Conservation (phyloP, 163 green algal species). For the Chloromonas sp. region DNA sequence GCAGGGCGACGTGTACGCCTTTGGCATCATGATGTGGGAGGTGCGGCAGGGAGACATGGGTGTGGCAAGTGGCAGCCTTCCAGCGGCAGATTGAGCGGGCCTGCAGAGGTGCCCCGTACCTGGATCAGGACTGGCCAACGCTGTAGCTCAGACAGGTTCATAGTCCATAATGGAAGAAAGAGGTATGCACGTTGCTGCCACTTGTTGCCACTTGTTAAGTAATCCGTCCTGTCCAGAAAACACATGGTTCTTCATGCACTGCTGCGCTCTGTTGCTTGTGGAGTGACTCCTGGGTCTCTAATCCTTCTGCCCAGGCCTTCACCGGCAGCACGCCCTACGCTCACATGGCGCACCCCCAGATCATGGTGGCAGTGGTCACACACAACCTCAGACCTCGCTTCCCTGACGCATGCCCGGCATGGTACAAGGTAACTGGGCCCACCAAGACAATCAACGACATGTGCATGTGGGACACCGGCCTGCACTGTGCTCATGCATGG, state of each 20-base stretch:
- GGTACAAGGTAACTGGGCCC: slow-evolving; percentile 26
- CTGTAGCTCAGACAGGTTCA: too few species aligned
- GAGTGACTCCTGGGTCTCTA: too few species aligned
- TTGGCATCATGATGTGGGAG: slow-evolving; percentile 66
- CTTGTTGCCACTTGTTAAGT: background rate
- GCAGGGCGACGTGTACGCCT: slow-evolving; percentile 56
- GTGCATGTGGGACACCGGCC: background rate
- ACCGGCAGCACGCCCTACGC: slow-evolving; percentile 32
- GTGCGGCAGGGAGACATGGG: slow-evolving; percentile 4
- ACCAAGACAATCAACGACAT: too few species aligned
- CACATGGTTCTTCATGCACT: too few species aligned
- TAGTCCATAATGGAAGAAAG: background rate
- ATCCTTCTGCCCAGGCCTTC: slow-evolving; percentile 11
- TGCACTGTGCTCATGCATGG: background rate
- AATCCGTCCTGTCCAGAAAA: too few species aligned
- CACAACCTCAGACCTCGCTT: slow-evolving; percentile 53
- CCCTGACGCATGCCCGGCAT: slow-evolving; percentile 34
- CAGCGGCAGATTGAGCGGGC: background rate
- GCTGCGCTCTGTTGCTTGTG: too few species aligned
- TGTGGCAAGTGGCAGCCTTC: background rate
- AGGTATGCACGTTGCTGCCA: background rate
- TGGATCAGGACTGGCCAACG: too few species aligned
- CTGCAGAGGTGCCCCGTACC: background rate
- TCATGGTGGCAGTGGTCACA: slow-evolving; percentile 50
- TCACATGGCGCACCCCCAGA: slow-evolving; percentile 39